Percentiles rank a stretch among this genome's conserved stretches.
phyloP scores from a whole-genome alignment of 2,329 filamentous ascomycete genomes.

The Fusarium equiseti region DNA sequence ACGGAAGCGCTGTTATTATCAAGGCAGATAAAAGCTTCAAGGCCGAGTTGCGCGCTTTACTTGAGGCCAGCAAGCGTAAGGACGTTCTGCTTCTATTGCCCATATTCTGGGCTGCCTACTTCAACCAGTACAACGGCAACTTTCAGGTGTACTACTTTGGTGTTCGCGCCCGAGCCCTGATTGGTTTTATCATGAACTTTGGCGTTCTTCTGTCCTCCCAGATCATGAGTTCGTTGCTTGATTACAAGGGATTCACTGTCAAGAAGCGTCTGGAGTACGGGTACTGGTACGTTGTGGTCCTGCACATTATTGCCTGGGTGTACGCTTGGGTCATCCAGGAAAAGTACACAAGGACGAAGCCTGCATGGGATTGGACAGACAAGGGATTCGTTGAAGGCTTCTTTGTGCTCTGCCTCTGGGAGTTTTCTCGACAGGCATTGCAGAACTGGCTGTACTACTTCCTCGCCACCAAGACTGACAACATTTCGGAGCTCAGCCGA shows the following conservation, averaged over 20 bases:
- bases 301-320: constrained; percentile 62
- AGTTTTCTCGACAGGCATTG: constrained; percentile 63
- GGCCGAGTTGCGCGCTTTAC: constrained; percentile 12
- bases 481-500: constrained; percentile 64
- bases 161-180: constrained; percentile 23
- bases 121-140: constrained; percentile 16
- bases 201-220: constrained; percentile 13
- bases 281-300: constrained; percentile 60
- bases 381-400: constrained; percentile 60
- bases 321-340: constrained; percentile 67
- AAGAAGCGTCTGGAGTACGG: constrained; percentile 55
- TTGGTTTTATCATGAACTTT: constrained; percentile 13
- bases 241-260: constrained; percentile 10
- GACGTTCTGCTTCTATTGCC: constrained; percentile 9
- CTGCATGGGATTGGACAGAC: constrained; percentile 56
- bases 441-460: constrained; percentile 70
- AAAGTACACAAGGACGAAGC: constrained; percentile 59
- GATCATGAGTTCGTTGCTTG: constrained; percentile 15
- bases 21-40: constrained; percentile 1
- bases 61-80: constrained; percentile 6
- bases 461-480: constrained; percentile 66
- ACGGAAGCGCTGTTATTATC: constrained; percentile 15
- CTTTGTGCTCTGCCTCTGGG: constrained; percentile 62
- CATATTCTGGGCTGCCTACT: constrained; percentile 17
- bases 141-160: constrained; percentile 21